Evolutionary conservation across 1,139 yeast species (phyloP), one percentile per base, ranked within the genome.

Genomic region (Yamadazyma membranifaciens): DNA sequence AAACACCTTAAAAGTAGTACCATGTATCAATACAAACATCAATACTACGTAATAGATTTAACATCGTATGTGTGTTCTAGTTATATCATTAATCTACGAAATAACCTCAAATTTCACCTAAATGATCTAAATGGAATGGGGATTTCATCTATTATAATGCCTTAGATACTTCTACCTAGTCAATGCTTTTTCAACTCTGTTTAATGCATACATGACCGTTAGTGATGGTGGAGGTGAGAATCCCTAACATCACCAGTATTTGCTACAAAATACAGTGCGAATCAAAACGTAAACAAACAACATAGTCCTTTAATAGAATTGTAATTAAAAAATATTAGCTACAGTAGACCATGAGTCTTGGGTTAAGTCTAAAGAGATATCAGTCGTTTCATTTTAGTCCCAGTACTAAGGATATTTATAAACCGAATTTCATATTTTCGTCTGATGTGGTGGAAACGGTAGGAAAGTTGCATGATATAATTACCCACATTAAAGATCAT

Each of bases 371-470:
- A 30, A 47, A 42, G 30, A 37, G 50, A 38, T 48, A 45, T 36
- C 52, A 49, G 22, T 47, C 52, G 33, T 46, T 48, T 32, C 54
- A 45, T 32, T 47, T 42, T 36, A 43, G 39, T n/a, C 45, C 45
- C 13, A 48, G 41, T 28, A 34, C 45, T 29, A 48, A 46, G 31
- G 73, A 69, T 50, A 54, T 59, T 4, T 53, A 61, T 39, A 64
- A 62, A 45, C 77, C 77, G 31, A 69, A 68, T 49, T 65, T 69
- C 43, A 52, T 71, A 24, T 67, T 66, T 44, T 60, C 70, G 6
- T 67, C 73, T 10, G 69, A 70, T 44, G 61, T 71, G 9, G 56
- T 61, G 0, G 55, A 54, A 20, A 56, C 56, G 40, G 50, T 62
- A 5, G 33, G 36, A 5, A 41, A 37, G 9, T 40, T 56, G 31